Conservation (phyloP, 441 rosid genomes). For the Metrosideros polymorpha region DNA sequence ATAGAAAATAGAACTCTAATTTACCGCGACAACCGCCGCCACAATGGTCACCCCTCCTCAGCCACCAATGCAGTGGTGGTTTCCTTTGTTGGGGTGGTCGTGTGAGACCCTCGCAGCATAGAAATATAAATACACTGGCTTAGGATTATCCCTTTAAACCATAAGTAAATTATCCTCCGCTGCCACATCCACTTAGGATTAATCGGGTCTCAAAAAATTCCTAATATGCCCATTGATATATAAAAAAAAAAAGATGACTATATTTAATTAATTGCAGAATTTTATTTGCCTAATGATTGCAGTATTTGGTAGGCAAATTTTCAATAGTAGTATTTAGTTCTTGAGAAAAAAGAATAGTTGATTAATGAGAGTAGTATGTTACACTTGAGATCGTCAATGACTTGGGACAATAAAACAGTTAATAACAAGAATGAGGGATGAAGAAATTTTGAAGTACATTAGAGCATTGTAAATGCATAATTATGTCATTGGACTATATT, state of each 20-base stretch:
- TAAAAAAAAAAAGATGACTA: background rate
- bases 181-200: background rate
- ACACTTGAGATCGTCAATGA: background rate
- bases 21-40: background rate
- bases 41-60: background rate
- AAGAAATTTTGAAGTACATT: background rate
- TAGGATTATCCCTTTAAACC: too few relatives aligned
- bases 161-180: background rate
- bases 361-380: background rate
- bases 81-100: background rate
- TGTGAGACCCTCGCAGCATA: fast-evolving
- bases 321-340: background rate
- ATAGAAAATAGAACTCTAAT: background rate
- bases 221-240: background rate
- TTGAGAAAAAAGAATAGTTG: background rate
- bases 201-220: background rate
- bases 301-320: background rate
- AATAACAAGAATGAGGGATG: background rate
- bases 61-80: background rate
- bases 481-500: background rate
- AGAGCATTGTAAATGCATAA: background rate
- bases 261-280: too few relatives aligned
- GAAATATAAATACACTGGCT: background rate
- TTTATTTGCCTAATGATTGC: too few relatives aligned
- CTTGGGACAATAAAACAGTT: background rate